These are phyloP conservation scores for Volvox carteri DNA, from an alignment of 163 green algal genomes.

Conservation along the genomic window DNA sequence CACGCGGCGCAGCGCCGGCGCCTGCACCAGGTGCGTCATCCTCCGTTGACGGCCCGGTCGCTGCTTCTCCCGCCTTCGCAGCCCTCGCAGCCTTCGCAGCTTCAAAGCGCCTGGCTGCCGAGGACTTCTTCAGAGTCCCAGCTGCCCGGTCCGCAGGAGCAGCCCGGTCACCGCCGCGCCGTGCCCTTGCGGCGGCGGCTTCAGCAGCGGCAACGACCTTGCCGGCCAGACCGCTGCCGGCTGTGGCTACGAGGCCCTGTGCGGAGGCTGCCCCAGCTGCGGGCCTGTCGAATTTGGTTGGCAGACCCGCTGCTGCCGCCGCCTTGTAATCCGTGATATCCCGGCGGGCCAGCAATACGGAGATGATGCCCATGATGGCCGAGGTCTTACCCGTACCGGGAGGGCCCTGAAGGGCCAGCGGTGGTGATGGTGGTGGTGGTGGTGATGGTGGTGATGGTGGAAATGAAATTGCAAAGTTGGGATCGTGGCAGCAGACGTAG, in stretches of 20 bases:
- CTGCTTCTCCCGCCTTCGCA: not conserved
- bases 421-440: no score
- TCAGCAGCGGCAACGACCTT: not conserved
- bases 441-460: no score
- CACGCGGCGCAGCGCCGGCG: not conserved
- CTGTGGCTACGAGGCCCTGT: not conserved
- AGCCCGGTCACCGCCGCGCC: not conserved
- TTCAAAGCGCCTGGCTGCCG: constrained; percentile 33
- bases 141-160: not conserved
- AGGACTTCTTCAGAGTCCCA: constrained; percentile 52
- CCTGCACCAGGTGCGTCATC: not conserved
- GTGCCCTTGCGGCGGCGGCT: not conserved
- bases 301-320: not conserved
- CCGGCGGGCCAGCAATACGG: constrained; percentile 66
- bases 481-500: no score
- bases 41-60: not conserved
- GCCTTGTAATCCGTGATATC: constrained; percentile 26
- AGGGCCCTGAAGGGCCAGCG: constrained; percentile 81
- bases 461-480: no score
- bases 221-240: not conserved
- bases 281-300: not conserved
- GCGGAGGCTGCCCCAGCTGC: not conserved
- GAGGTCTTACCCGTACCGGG: constrained; percentile 88
- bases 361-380: constrained; percentile 82
- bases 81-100: constrained; percentile 24